phyloP scores from a whole-genome alignment of 2,329 filamentous ascomycete species.

The Colletotrichum navitas region DNA sequence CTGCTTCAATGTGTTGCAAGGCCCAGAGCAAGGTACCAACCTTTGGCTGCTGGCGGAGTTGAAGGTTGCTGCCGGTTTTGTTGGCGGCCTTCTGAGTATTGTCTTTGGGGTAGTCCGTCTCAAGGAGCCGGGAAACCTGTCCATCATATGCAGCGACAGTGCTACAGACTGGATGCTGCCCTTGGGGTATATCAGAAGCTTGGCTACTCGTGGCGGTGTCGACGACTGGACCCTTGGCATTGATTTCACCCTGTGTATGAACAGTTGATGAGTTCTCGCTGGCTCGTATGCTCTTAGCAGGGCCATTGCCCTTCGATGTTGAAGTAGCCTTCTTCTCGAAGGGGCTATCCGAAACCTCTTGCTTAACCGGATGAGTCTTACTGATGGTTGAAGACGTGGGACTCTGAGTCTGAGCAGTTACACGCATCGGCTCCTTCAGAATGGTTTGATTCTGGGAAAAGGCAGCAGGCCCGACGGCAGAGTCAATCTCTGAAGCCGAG shows the following conservation, averaged over 20 bases:
- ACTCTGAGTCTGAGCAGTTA: background rate
- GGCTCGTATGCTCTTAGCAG: background rate
- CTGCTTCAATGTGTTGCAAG: constrained; percentile 4
- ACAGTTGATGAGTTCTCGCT: background rate
- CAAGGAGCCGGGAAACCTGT: background rate
- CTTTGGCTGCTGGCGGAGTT: background rate
- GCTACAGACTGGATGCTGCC: background rate
- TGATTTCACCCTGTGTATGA: background rate
- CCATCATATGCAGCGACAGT: background rate
- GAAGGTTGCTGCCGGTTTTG: background rate
- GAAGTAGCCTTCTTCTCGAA: background rate
- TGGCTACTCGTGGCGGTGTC: background rate
- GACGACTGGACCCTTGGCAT: background rate
- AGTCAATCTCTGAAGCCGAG: background rate
- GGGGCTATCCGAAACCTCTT: background rate
- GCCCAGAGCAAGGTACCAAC: constrained; percentile 4
- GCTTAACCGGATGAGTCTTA: background rate
- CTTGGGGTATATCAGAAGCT: background rate
- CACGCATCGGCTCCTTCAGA: background rate
- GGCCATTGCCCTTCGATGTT: background rate
- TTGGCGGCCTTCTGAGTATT: background rate
- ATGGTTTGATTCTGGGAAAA: background rate
- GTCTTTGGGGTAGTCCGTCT: background rate
- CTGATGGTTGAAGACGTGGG: background rate
- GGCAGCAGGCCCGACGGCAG: background rate